These are phyloP conservation scores for Kwoniella sp. DNA, from an alignment of 768 basidiomycete species.

Conservation along the genomic window DNA sequence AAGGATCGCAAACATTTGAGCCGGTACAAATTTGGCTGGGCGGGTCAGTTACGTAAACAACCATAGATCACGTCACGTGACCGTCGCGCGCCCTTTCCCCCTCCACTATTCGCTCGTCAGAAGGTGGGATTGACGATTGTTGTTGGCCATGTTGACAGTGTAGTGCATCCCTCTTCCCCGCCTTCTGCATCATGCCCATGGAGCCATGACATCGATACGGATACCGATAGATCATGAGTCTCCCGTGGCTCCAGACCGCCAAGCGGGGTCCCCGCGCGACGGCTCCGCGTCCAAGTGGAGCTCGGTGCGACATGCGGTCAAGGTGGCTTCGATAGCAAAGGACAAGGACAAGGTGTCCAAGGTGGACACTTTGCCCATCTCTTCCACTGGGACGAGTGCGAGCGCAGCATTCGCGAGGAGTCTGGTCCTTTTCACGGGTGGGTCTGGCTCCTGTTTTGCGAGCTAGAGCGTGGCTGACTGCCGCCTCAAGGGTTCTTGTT, in stretches of 20 bases:
- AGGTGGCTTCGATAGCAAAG: conserved; percentile 3
- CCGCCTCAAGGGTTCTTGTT: conserved; percentile 40
- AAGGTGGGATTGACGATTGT: too few relatives aligned
- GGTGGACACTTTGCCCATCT: conserved; percentile 11
- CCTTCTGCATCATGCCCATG: background rate
- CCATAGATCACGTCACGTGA: too few relatives aligned
- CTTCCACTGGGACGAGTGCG: conserved; percentile 30
- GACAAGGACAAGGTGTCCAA: background rate
- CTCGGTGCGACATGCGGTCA: conserved; percentile 10
- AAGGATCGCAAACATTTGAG: background rate
- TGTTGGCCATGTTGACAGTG: too few relatives aligned
- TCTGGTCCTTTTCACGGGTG: conserved; percentile 39
- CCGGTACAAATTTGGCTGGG: background rate
- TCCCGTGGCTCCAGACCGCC: background rate
- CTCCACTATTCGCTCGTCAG: too few relatives aligned
- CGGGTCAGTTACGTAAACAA: background rate
- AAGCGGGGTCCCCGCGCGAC: background rate
- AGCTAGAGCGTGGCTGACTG: background rate
- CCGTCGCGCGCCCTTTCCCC: too few relatives aligned
- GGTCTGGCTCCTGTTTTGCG: background rate
- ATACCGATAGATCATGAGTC: conserved; percentile 3
- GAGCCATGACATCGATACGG: background rate
- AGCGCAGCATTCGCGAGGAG: conserved; percentile 45
- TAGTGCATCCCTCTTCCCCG: background rate
- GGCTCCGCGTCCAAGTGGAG: conserved; percentile 3